These are phyloP conservation scores for Yamadazyma aaseri DNA, from an alignment of 1,139 yeast species.

Conservation along the genomic window DNA sequence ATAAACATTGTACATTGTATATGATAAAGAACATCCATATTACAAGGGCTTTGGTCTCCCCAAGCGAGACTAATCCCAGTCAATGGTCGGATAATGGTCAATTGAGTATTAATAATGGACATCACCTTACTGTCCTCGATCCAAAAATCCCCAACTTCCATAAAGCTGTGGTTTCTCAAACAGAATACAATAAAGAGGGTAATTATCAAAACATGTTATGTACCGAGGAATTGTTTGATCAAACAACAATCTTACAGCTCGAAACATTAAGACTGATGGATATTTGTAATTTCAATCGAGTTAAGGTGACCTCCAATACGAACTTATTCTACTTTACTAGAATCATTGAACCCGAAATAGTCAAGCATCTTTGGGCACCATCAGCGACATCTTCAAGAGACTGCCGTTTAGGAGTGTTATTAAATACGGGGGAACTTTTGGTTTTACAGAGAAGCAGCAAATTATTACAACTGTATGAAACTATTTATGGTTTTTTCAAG, in stretches of 20 bases:
- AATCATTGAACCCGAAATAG: conserved; percentile 34
- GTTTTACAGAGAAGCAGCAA: conserved; percentile 27
- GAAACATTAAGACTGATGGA: conserved; percentile 31
- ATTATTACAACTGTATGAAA: conserved; percentile 23
- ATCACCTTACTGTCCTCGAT: conserved; percentile 34
- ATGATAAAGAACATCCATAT: conserved; percentile 15
- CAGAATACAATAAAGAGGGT: conserved; percentile 7
- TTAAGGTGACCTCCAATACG: conserved; percentile 28
- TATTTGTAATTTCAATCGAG: conserved; percentile 27
- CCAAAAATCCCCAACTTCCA: conserved; percentile 41
- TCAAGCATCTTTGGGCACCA: conserved; percentile 39
- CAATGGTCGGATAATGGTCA: conserved; percentile 40
- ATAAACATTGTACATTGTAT: conserved; percentile 1
- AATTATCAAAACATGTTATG: conserved; percentile 21
- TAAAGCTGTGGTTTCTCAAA: conserved; percentile 21
- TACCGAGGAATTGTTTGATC: conserved; percentile 28
- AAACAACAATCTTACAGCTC: conserved; percentile 26
- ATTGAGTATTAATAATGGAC: conserved; percentile 37
- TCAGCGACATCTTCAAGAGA: conserved; percentile 24
- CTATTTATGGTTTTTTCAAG: conserved; percentile 29
- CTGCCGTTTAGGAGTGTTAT: conserved; percentile 33
- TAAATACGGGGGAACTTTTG: conserved; percentile 41
- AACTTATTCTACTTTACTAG: conserved; percentile 30
- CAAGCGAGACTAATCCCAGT: conserved; percentile 24
- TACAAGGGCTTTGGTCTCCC: conserved; percentile 11